Conservation (phyloP, 208 protist genomes). For the Crithidia acanthocephali region DNA sequence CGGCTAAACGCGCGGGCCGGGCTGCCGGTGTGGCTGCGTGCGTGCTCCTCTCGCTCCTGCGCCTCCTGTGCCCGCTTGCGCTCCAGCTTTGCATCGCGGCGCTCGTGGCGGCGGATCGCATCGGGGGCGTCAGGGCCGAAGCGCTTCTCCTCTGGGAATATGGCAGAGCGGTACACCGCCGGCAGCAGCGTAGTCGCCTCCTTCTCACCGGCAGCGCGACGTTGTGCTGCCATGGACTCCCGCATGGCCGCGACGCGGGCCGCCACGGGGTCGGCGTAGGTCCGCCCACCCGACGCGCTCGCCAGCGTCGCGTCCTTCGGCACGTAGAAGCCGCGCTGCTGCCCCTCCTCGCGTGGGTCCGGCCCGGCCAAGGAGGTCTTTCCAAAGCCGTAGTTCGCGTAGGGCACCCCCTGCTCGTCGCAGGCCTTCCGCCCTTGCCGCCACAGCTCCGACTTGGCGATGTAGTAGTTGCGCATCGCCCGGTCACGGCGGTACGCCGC, state of each 20-base stretch:
- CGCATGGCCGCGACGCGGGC: constrained; percentile 34
- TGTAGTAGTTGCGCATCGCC: constrained; percentile 58
- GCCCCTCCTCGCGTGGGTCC: constrained; percentile 66
- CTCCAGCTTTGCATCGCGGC: constrained; percentile 78
- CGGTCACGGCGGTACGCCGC: constrained; percentile 84
- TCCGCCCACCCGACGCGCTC: constrained; percentile 16
- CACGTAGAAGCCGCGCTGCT: constrained; percentile 57
- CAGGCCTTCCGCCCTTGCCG: constrained; percentile 60
- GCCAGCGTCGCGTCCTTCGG: constrained; percentile 32
- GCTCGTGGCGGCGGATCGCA: constrained; percentile 79
- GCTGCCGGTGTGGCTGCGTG: constrained; percentile 14
- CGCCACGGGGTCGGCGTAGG: constrained; percentile 36
- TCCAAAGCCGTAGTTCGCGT: constrained; percentile 74
- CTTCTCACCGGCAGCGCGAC: constrained; percentile 9
- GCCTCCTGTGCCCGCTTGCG: constrained; percentile 57
- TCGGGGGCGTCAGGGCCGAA: constrained; percentile 84
- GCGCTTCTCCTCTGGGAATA: constrained; percentile 54
- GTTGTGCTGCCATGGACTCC: constrained; percentile 21
- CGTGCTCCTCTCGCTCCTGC: constrained; percentile 31
- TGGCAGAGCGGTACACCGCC: constrained; percentile 76
- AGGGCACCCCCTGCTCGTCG: constrained; percentile 57
- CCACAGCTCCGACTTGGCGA: constrained; percentile 63
- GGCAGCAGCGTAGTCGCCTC: constrained; percentile 55
- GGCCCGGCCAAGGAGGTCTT: constrained; percentile 41
- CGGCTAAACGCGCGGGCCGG: constrained; percentile 13